Percentiles rank a stretch among this genome's conserved stretches.
These are phyloP conservation scores for Fusarium globosum DNA, from an alignment of 2,329 filamentous ascomycete species.

Conservation along the genomic window DNA sequence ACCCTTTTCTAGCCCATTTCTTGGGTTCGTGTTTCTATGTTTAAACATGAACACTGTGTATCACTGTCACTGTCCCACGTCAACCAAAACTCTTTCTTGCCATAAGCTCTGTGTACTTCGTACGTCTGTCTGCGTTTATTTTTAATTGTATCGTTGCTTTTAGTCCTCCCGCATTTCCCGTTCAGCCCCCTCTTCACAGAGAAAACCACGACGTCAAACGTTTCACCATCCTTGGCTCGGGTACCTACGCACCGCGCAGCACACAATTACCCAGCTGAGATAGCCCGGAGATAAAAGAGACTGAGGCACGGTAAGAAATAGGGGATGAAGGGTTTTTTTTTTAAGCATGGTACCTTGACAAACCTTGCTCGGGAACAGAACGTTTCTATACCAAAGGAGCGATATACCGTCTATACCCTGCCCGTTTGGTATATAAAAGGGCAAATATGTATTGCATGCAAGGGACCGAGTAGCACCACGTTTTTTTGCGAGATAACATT, in stretches of 20 bases:
- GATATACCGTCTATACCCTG: constrained; percentile 23
- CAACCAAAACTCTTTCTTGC: background rate
- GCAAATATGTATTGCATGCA: constrained; percentile 27
- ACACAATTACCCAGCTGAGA: background rate
- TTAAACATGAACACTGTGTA: background rate
- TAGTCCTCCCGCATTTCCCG: constrained; percentile 18
- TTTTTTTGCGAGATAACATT: constrained; percentile 12
- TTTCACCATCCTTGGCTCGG: constrained; percentile 27
- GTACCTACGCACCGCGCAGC: background rate
- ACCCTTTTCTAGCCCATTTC: background rate
- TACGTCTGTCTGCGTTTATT: background rate
- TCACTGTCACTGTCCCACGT: constrained; percentile 4
- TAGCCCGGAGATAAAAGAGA: constrained; percentile 15
- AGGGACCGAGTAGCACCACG: constrained; percentile 31
- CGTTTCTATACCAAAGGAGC: constrained; percentile 31
- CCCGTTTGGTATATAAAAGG: constrained; percentile 12
- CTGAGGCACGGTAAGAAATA: constrained; percentile 13
- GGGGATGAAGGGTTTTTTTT: constrained; percentile 5
- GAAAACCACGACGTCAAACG: constrained; percentile 17
- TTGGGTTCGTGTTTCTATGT: constrained; percentile 4
- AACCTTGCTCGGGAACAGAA: constrained; percentile 20
- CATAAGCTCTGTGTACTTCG: background rate
- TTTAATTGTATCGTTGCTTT: constrained; percentile 1
- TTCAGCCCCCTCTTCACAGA: constrained; percentile 21
- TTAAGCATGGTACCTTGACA: background rate